Percentiles rank a stretch among this genome's conserved stretches.
phyloP scores from a whole-genome alignment of 75 land plant species.

The Ceratopteris richardii region DNA sequence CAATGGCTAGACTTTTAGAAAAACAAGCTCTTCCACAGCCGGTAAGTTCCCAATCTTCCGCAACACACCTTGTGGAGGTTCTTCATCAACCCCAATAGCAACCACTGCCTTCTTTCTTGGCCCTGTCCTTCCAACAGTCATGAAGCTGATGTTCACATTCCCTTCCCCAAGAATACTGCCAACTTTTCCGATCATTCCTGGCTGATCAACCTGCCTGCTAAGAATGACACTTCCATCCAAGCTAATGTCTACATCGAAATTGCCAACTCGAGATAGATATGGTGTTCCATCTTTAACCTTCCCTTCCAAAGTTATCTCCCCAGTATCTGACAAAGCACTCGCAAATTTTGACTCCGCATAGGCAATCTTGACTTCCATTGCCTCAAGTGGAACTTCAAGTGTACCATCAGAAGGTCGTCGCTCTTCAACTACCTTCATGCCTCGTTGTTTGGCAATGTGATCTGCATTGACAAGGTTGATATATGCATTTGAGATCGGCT shows the following conservation, averaged over 20 bases:
- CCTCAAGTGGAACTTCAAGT: conserved; percentile 39
- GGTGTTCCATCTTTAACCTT: conserved; percentile 56
- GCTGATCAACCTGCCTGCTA: conserved; percentile 68
- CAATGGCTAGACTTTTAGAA: conserved; percentile 47
- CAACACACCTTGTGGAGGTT: conserved; percentile 39
- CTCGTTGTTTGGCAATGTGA: conserved; percentile 70
- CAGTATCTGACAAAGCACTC: conserved; percentile 46
- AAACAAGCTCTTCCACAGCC: conserved; percentile 59
- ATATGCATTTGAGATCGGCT: conserved; percentile 62
- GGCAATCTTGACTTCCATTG: conserved; percentile 38
- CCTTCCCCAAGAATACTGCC: conserved; percentile 51
- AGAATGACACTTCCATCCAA: conserved; percentile 59
- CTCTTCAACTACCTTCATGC: conserved; percentile 71
- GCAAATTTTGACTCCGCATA: conserved; percentile 53
- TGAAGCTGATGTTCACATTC: conserved; percentile 59
- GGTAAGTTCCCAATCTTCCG: conserved; percentile 48
- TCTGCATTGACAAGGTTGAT: conserved; percentile 94
- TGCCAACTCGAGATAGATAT: conserved; percentile 46
- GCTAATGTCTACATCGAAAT: conserved; percentile 59
- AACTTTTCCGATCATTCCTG: conserved; percentile 64
- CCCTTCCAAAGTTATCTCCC: conserved; percentile 47
- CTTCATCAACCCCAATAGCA: conserved; percentile 77
- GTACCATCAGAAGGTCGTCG: conserved; percentile 44
- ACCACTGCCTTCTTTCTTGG: conserved; percentile 50
- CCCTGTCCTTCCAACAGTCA: conserved; percentile 59